phyloP scores from a whole-genome alignment of 805 yeast species.

The Torulaspora microellipsoides region DNA sequence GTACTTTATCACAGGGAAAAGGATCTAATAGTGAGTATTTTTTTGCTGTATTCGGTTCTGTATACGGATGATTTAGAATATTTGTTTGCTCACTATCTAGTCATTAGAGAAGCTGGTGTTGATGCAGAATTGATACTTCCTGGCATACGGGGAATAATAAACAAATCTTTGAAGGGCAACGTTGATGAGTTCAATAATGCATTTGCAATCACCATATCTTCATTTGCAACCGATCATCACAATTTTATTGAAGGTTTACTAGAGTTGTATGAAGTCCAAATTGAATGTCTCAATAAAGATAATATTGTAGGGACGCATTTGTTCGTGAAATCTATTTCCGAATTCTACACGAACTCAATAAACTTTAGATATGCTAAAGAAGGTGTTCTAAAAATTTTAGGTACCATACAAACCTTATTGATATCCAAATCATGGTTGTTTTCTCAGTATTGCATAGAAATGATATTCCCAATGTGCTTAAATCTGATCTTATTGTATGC shows the following conservation, averaged over 20 bases:
- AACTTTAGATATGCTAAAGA: slow-evolving; percentile 4
- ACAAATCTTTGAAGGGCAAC: slow-evolving; percentile 1
- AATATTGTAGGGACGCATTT: slow-evolving; percentile 20
- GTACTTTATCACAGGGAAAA: slow-evolving; percentile 1
- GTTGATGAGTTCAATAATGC: slow-evolving; percentile 18
- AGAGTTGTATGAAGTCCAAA: slow-evolving; percentile 21
- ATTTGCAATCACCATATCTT: slow-evolving; percentile 13
- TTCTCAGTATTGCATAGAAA: slow-evolving; percentile 63
- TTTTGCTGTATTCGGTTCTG: slow-evolving; percentile 24
- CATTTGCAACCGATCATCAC: slow-evolving; percentile 8
- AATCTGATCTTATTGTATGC: slow-evolving; percentile 5
- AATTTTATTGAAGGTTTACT: slow-evolving; percentile 14
- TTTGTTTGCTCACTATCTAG: slow-evolving; percentile 36
- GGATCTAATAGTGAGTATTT: slow-evolving; percentile 26
- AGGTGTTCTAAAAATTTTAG: slow-evolving; percentile 20
- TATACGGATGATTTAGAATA: slow-evolving; percentile 22
- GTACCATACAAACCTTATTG: slow-evolving; percentile 40
- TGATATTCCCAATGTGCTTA: slow-evolving; percentile 38
- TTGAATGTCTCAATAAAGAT: slow-evolving; percentile 19
- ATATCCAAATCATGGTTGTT: slow-evolving; percentile 53
- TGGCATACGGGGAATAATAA: slow-evolving; percentile 22
- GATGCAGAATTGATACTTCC: slow-evolving; percentile 10
- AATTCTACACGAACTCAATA: slow-evolving; percentile 23
- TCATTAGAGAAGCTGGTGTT: slow-evolving; percentile 28
- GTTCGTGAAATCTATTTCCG: slow-evolving; percentile 33